Evolutionary conservation across 1,139 yeast species (phyloP), one percentile per base, ranked within the genome.

Genomic region (Geotrichum restrictum): DNA sequence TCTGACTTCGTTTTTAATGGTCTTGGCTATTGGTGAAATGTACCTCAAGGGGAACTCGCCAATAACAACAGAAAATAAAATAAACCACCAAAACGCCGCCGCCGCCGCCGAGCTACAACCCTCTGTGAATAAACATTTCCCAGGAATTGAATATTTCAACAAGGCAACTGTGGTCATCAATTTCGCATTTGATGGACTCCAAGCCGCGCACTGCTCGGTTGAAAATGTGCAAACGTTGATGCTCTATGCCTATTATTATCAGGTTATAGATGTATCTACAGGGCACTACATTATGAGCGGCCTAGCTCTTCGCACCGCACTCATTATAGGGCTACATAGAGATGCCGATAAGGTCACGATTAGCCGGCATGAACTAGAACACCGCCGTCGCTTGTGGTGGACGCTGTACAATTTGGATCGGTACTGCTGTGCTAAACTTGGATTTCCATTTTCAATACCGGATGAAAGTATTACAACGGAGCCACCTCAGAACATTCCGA

Each of bases 341-440:
- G 95, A 88, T 67, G 64, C 56, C 5, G 55, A 53, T 3, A 38
- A 52, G 11, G 38, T 19, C 6, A 10, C 13, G 4, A 33, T 59
- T 2, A 42, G 55, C 1, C 48, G 49, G 4, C 45, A 50, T 21
- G 63, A 61, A 44, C 51, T 56, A 14, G 96, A 88, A 60, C 95
- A 88, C 66, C 73, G 94, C 58, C 74, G 95, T 63, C 72, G 96
- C 59, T 70, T 88, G 18, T 88, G 95, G 93, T 88, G 96, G 96
- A 87, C 95, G 0, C 91, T 87, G 10, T 87, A 87, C 67, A 86
- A 85, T 87, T 84, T 84, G 63, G 96, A 88, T 69, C 70, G 95
- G 65, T 87, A 87, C 88, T 70, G 87, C 42, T 83, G 89, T 18
- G 84, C 94, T 10, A 88, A 88, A 63, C 91, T 93, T 0, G 96